A percentile compares a stretch with the other conserved stretches of the same genome.
Evolutionary conservation across 2,329 filamentous ascomycete genomes (phyloP).

Genomic region (Neonectria coccinea): DNA sequence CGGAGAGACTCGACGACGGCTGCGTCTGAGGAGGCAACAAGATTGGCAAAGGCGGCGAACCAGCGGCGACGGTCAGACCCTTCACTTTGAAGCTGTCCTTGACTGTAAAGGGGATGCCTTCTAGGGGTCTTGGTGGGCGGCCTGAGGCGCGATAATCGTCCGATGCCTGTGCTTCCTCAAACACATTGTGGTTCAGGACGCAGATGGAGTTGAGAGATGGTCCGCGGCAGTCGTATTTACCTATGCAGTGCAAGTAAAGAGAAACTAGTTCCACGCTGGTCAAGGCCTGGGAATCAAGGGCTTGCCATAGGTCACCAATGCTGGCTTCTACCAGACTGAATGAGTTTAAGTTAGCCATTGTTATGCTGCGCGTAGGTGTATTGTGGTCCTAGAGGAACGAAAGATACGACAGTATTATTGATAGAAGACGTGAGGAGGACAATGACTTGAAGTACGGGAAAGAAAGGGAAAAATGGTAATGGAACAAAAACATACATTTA

Average conservation of each 20-base stretch:
- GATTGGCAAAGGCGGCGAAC: conserved; percentile 63
- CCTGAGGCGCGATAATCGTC: conserved; percentile 39
- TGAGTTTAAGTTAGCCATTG: background rate
- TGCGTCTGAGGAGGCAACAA: conserved; percentile 64
- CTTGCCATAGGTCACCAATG: conserved; percentile 41
- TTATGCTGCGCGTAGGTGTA: background rate
- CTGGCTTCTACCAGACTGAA: conserved; percentile 42
- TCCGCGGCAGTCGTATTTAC: conserved; percentile 42
- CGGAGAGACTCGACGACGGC: conserved; percentile 60
- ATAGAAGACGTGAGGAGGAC: background rate
- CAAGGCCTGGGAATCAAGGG: conserved; percentile 31
- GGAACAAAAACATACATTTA: no score
- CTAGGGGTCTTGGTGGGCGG: conserved; percentile 47
- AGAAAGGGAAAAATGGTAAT: no score
- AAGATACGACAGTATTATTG: background rate
- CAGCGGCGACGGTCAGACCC: conserved; percentile 63
- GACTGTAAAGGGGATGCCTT: conserved; percentile 68
- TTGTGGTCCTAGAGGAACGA: background rate
- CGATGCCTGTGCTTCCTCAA: conserved; percentile 44
- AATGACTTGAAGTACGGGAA: background rate
- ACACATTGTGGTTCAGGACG: conserved; percentile 41
- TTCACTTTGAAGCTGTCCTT: conserved; percentile 68
- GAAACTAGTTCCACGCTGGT: conserved; percentile 46
- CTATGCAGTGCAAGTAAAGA: conserved; percentile 43
- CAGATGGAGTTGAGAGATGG: conserved; percentile 44